Base-by-base conservation (phyloP, 208 protist genomes). In the Acanthamoeba pearcei region DNA sequence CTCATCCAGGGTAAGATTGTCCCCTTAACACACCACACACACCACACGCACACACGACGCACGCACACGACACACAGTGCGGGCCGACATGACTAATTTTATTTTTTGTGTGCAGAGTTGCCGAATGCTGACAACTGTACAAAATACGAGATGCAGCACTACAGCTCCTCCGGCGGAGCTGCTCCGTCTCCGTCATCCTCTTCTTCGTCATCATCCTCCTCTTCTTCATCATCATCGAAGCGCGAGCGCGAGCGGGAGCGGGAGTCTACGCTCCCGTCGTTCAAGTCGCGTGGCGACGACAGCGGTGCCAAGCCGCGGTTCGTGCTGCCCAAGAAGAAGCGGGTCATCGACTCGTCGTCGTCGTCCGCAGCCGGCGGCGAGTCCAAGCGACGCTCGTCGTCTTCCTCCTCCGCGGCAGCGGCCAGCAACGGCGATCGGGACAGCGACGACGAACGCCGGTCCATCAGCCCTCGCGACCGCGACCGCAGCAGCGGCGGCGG, bases 71-170 rank as follows among this genome's bases (percentile, higher is more conserved):
- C 8, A 27, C 22, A 29, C 60, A 66, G 15, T 68, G 24, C 8
- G 0, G 15, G 42, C 42, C 42, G 9, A 49, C 17, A 32, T 68
- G 22, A 68, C 24, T n/a, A 10, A 29, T 68, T n/a, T 29, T 60
- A 38, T 51, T 55, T 19, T 64, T 64, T 66, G n/a, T 42, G 27
- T 76, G 51, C 91, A 94, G 91, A 94, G 38, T 35, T 85, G 22
- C 64, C 70, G 17, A 55, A 94, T 24, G 86, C 86, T 17, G 86
- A 78, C 5, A 38, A 68, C 46, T 92, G 86, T 92, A 92, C 86
- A 92, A 92, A 92, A 92, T 92, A 92, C 46, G 86, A 92, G 86
- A 53, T 70, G 66, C 86, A 92, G 62, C 57, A 92, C 57, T 78
- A 78, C 64, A 78, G 86, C 62, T 76, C 60, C 19, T 0, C 82